Base-by-base conservation (phyloP, 495 filamentous ascomycete genomes). In the Penicillium egyptiacum region DNA sequence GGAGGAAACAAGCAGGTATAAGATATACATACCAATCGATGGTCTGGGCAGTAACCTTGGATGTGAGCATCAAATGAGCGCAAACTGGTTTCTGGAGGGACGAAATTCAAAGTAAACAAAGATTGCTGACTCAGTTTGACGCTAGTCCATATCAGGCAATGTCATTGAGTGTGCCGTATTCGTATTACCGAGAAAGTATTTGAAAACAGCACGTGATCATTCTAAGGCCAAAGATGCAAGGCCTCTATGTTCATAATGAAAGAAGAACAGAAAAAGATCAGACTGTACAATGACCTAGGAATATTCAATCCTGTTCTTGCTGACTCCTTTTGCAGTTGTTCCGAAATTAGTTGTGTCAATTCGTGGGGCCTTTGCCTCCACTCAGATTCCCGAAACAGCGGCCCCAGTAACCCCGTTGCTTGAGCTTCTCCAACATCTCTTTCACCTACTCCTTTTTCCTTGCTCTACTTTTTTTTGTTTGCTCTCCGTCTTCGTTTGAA, bases 71-170 rank as follows among this genome's bases (percentile, higher is more conserved):
- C 41, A 45, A 42, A 57, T 57, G 43, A 44, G 28, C 45, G 58
- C 56, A 55, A 55, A 58, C 58, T 55, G 56, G 72, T 77, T 75
- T 71, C 71, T 70, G 64, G 54, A 77, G 72, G 58, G 71, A 77
- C 74, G 56, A 63, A 14, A 39, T 39, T 43, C 53, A 22, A 42
- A 50, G 66, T 77, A 75, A 77, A 77, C 68, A 77, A 74, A 67
- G 33, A 1, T 42, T 57, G 47, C n/a, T 56, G 70, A 66, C 66
- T 70, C 70, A 69, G 67, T 12, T 14, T 19, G 11, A 31, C 30
- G 41, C 53, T 59, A 59, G 17, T 14, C 66, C 59, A 0, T 8
- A n/a, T 50, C 14, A 12, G 58, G 64, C 7, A 53, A 55, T 67
- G 64, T 65, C 33, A 19, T 30, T 17, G 10, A 1, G 7, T 17